Percentiles rank a stretch among this genome's conserved stretches.
Evolutionary conservation across 164 flowering plant genomes (phyloP).

Genomic region (Dillenia turbinata): DNA sequence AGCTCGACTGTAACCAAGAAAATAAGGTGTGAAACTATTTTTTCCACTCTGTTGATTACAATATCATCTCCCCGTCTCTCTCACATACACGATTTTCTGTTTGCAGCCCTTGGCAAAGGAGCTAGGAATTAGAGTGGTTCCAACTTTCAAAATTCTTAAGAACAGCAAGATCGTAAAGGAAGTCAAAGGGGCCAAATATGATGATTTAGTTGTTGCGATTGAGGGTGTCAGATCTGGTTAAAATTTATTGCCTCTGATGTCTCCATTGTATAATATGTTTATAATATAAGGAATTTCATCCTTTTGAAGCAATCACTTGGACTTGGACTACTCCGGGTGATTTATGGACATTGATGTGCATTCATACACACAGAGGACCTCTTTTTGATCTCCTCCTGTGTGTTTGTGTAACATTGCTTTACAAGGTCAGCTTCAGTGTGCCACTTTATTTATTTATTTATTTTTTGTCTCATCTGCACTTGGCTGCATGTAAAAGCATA

Average conservation of each 20-base stretch:
- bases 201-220: slow-evolving; percentile 64
- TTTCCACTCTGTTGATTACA: not conserved
- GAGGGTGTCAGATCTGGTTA: slow-evolving; percentile 56
- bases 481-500: too few species aligned
- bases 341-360: too few species aligned
- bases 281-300: not conserved
- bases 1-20: slow-evolving; percentile 92
- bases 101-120: slow-evolving; percentile 90
- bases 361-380: too few species aligned
- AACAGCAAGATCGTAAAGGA: slow-evolving; percentile 67
- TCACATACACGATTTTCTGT: slow-evolving; percentile 6
- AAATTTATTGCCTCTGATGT: slow-evolving; percentile 6
- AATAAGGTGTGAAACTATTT: slow-evolving; percentile 57
- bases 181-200: slow-evolving; percentile 86
- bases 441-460: too few species aligned
- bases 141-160: slow-evolving; percentile 93
- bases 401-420: too few species aligned
- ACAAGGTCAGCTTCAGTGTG: too few species aligned
- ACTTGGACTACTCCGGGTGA: not conserved
- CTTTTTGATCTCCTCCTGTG: too few species aligned
- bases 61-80: not conserved
- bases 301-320: not conserved
- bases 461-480: too few species aligned
- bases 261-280: slow-evolving; percentile 4
- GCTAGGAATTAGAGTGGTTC: slow-evolving; percentile 85